Conservation (phyloP, 2,329 filamentous ascomycete genomes). For the Zalaria sp. region DNA sequence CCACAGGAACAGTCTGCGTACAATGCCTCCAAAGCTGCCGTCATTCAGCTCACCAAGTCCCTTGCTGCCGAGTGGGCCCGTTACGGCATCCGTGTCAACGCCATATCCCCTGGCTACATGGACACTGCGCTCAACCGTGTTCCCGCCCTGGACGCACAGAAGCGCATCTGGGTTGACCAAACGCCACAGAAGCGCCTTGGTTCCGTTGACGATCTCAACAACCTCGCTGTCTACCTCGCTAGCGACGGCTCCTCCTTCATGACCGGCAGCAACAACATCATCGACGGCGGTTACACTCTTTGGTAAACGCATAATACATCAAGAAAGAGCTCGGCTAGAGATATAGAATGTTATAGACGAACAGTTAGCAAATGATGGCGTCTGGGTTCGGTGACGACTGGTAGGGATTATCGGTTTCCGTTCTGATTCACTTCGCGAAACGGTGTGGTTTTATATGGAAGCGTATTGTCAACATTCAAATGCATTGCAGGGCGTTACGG, state of each 20-base stretch:
- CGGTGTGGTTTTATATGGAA: too few species aligned
- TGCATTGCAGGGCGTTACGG: too few species aligned
- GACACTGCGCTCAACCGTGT: slow-evolving; percentile 71
- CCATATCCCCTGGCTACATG: slow-evolving; percentile 76
- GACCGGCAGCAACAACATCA: slow-evolving; percentile 61
- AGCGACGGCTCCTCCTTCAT: slow-evolving; percentile 61
- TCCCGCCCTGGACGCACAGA: slow-evolving; percentile 63
- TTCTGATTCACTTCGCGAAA: too few species aligned
- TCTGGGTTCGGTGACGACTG: too few species aligned
- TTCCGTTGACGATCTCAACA: slow-evolving; percentile 62
- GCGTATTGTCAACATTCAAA: too few species aligned
- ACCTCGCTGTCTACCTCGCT: slow-evolving; percentile 61
- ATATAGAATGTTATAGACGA: too few species aligned
- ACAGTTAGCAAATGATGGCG: too few species aligned
- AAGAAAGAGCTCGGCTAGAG: too few species aligned
- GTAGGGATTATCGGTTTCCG: too few species aligned
- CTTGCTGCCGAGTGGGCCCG: slow-evolving; percentile 77
- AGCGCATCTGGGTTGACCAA: slow-evolving; percentile 64
- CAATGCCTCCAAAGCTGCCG: slow-evolving; percentile 72
- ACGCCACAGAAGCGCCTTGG: slow-evolving; percentile 64
- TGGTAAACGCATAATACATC: slow-evolving; percentile 18
- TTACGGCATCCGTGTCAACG: slow-evolving; percentile 69
- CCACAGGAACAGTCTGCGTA: slow-evolving; percentile 70
- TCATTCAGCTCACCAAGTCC: slow-evolving; percentile 65
- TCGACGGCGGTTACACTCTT: slow-evolving; percentile 56